Evolutionary conservation across 768 basidiomycete species (phyloP), one percentile per base, ranked within the genome.

Genomic region (Xanthoconium stramineum): DNA sequence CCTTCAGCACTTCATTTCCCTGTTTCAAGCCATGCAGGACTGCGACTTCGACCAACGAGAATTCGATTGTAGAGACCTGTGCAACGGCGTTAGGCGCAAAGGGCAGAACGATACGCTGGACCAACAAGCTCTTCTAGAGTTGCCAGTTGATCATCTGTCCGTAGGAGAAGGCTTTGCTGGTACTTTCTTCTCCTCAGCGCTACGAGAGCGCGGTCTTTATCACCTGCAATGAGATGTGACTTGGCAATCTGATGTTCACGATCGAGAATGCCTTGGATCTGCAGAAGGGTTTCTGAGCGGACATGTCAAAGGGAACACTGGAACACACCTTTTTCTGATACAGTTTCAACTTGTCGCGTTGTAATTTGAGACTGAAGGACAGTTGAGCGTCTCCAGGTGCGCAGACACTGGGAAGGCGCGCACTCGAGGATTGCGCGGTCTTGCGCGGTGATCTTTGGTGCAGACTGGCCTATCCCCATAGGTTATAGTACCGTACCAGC

Each of bases 341-440:
- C 70, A 95, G 91, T 70, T 83, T 89, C 58, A 99, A 75, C 72
- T 95, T 98, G 75, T 99, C 97, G 35, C 97, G 82, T 71, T 99
- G 97, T 45, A 97, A 72, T 74, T 99, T 98, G 62, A 99, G 81
- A 69, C 96, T 98, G 71, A 32, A 67, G 50, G 52, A 17, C 29
- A 17, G 58, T 58, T 64, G 61, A 64, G 50, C 52, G 29, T 69
- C 51, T 61, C 57, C 58, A 58, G 47, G 50, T 52, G 12, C 37
- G 62, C 37, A 51, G 50, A 62, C 47, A 54, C 52, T 49, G 56
- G 57, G 54, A 56, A 53, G 30, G 62, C 24, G 80, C 91, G 70
- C 60, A 98, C 96, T 98, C 96, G 57, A 99, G 82, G 59, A 99
- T 89, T 43, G 97, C 96, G 61, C 88, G 84, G 72, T 99, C 97